Evolutionary conservation across 1,139 yeast species (phyloP).

Genomic region (Pichia sp.): DNA sequence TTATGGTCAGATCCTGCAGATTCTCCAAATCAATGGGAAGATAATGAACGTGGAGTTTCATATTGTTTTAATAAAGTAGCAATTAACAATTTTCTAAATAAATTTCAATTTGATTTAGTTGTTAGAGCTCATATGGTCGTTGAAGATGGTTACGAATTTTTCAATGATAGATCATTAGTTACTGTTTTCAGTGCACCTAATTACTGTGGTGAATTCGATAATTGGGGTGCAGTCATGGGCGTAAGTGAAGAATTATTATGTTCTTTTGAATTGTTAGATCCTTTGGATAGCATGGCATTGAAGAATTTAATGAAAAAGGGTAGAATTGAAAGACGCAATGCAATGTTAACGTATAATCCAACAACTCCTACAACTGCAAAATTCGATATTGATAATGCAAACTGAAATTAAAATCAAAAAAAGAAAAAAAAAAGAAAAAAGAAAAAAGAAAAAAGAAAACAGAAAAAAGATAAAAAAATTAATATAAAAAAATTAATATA

Average conservation of each 20-base stretch:
- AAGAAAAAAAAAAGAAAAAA: neutral
- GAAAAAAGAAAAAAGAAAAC: neutral
- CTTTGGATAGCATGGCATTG: slow-evolving; percentile 85
- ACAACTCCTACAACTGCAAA: neutral
- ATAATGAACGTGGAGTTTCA: slow-evolving; percentile 95
- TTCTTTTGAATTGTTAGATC: slow-evolving; percentile 87
- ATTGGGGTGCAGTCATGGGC: slow-evolving; percentile 99
- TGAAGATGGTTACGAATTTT: slow-evolving; percentile 96
- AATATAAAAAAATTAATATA: too few species aligned
- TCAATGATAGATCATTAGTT: slow-evolving; percentile 86
- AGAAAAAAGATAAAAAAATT: too few species aligned
- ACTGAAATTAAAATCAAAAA: neutral
- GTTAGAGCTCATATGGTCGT: slow-evolving; percentile 99
- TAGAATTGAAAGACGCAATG: slow-evolving; percentile 66
- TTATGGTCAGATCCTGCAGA: slow-evolving; percentile 83
- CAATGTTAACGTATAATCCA: slow-evolving; percentile 29
- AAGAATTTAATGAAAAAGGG: slow-evolving; percentile 91
- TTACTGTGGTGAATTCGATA: slow-evolving; percentile 97
- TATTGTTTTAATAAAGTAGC: slow-evolving; percentile 92
- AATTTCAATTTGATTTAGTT: slow-evolving; percentile 88
- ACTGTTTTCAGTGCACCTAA: slow-evolving; percentile 96
- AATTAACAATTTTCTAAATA: slow-evolving; percentile 78
- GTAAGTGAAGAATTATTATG: slow-evolving; percentile 89
- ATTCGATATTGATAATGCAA: neutral
- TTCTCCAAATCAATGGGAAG: slow-evolving; percentile 91